These are phyloP conservation scores for Thielaviopsis musarum DNA, from an alignment of 2,329 filamentous ascomycete genomes.

Conservation along the genomic window DNA sequence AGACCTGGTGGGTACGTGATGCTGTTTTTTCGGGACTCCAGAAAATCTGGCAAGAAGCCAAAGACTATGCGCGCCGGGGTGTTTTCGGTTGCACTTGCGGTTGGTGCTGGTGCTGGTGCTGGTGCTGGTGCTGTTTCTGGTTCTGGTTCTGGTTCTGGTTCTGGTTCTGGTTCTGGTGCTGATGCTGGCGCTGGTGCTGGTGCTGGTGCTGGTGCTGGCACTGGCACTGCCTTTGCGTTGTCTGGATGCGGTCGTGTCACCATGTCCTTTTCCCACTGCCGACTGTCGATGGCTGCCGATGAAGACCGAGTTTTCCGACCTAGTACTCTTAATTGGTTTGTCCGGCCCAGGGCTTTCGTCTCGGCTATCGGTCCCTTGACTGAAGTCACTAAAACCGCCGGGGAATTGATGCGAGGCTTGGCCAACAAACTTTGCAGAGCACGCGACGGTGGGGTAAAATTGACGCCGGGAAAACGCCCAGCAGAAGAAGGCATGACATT, in stretches of 20 bases:
- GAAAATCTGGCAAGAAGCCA: neutral
- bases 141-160: no score
- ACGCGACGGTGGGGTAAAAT: neutral
- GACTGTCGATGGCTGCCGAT: neutral
- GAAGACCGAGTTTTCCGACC: neutral
- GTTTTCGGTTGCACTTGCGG: neutral
- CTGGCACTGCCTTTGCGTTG: neutral
- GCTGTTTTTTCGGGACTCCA: neutral
- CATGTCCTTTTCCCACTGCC: neutral
- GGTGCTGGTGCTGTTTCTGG: neutral
- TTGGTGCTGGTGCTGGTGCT: neutral
- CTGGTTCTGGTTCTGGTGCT: no score
- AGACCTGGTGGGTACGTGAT: neutral
- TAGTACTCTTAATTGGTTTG: neutral
- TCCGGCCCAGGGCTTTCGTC: no score
- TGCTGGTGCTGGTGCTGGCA: no score
- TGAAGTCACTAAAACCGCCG: neutral
- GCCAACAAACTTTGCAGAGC: conserved; percentile 1
- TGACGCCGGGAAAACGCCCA: neutral
- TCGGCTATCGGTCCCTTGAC: neutral
- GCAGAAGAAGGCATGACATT: conserved; percentile 14
- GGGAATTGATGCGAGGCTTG: neutral
- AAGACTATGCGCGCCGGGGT: neutral
- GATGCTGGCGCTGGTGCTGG: no score
- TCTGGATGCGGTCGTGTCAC: neutral